These are phyloP conservation scores for Strigomonas galati DNA, from an alignment of 208 protist species.

Conservation along the genomic window DNA sequence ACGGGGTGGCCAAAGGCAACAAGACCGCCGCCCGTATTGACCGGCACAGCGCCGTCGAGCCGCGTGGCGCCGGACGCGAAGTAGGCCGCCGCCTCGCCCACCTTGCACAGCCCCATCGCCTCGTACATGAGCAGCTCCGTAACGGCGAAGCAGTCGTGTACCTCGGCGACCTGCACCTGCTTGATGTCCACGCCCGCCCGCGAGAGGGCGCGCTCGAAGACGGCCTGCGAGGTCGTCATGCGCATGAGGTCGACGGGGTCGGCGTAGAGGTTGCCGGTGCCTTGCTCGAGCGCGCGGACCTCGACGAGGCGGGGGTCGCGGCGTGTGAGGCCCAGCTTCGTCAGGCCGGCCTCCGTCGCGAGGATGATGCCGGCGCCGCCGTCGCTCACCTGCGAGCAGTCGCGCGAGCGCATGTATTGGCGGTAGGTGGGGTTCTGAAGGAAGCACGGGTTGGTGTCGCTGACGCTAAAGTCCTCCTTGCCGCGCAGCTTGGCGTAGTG, in stretches of 20 bases:
- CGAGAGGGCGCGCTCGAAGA: slow-evolving; percentile 71
- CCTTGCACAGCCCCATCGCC: slow-evolving; percentile 85
- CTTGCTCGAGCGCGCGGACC: slow-evolving; percentile 57
- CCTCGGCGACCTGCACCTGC: slow-evolving; percentile 78
- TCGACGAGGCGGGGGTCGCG: slow-evolving; percentile 70
- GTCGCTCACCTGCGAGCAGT: slow-evolving; percentile 92
- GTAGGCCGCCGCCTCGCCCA: slow-evolving; percentile 77
- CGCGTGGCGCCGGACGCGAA: slow-evolving; percentile 71
- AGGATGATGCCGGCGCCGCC: slow-evolving; percentile 81
- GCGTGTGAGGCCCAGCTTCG: slow-evolving; percentile 63
- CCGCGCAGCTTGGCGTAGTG: slow-evolving; percentile 61
- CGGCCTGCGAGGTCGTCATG: slow-evolving; percentile 69
- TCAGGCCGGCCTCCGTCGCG: slow-evolving; percentile 75
- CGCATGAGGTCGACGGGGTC: slow-evolving; percentile 61
- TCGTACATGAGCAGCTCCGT: slow-evolving; percentile 93
- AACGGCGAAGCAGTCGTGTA: slow-evolving; percentile 94
- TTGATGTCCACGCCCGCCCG: slow-evolving; percentile 51
- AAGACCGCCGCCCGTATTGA: slow-evolving; percentile 91
- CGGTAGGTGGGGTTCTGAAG: slow-evolving; percentile 84
- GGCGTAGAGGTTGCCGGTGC: slow-evolving; percentile 75
- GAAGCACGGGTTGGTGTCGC: slow-evolving; percentile 72
- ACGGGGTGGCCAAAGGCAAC: slow-evolving; percentile 91
- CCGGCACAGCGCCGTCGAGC: slow-evolving; percentile 77
- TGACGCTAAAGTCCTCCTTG: slow-evolving; percentile 56
- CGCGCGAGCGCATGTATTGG: slow-evolving; percentile 68